Evolutionary conservation across 2,329 filamentous ascomycete species (phyloP).

Genomic region (Pyrenophora tritici-repentis): DNA sequence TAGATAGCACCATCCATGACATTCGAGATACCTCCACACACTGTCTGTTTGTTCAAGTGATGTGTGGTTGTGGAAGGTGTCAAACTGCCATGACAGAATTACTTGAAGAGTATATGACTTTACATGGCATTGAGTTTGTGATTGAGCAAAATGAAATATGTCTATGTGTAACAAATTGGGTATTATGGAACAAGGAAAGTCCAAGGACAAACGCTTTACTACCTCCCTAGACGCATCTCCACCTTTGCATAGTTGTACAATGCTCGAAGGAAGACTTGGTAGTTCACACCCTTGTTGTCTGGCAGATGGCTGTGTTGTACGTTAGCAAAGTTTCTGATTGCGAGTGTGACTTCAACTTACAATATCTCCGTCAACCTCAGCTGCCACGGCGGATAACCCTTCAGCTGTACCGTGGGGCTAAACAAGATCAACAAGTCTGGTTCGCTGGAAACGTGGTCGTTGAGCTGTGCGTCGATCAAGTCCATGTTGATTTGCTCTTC

Average conservation of each 20-base stretch:
- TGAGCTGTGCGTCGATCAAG: constrained; percentile 87
- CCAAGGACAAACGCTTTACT: constrained; percentile 13
- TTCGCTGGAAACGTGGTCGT: constrained; percentile 77
- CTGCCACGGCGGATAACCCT: constrained; percentile 97
- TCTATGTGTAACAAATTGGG: constrained; percentile 14
- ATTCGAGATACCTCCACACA: constrained; percentile 38
- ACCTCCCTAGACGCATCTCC: constrained; percentile 82
- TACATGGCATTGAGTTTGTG: too few species aligned
- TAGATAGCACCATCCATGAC: constrained; percentile 39
- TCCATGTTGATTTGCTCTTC: constrained; percentile 82
- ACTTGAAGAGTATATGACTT: too few species aligned
- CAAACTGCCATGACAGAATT: too few species aligned
- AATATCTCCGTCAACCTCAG: constrained; percentile 94
- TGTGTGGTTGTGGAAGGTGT: neutral
- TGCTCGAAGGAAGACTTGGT: constrained; percentile 88
- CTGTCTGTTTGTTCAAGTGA: neutral
- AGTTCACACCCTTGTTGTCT: constrained; percentile 83
- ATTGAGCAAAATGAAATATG: too few species aligned
- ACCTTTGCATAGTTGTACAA: constrained; percentile 84
- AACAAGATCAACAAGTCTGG: constrained; percentile 91
- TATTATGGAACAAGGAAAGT: constrained; percentile 18
- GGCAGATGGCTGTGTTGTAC: constrained; percentile 52
- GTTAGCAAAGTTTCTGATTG: constrained; percentile 10
- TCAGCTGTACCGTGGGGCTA: constrained; percentile 78
- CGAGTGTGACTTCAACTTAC: constrained; percentile 49